Base-by-base conservation (phyloP, 2,329 filamentous ascomycete species). In the Alternaria rosae region DNA sequence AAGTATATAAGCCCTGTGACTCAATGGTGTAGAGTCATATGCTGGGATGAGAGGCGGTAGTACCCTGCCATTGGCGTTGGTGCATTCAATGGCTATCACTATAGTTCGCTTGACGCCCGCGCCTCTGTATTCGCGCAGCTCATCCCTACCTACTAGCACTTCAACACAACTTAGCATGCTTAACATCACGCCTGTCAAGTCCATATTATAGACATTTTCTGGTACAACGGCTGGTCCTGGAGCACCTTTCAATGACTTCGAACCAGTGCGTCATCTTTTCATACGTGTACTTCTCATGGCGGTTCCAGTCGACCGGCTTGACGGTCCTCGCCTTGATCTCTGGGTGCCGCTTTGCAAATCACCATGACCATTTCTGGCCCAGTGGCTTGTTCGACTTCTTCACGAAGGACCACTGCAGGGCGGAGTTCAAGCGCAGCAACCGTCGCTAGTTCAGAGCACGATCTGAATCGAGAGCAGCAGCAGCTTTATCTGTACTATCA, bases 401-500 rank as follows among this genome's bases (percentile, higher is more conserved):
- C n/a, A n/a, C n/a, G n/a, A n/a, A n/a, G n/a, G n/a, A n/a, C n/a
- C n/a, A n/a, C n/a, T n/a, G n/a, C n/a, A n/a, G n/a, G n/a, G n/a
- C n/a, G n/a, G n/a, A n/a, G 66, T 32, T 55, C 68, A 2, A 26
- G 54, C 10, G 21, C 53, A 5, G 28, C 50, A 25, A 25, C n/a
- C 15, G 23, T 41, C 26, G 25, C 17, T 32, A 11, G 25, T 21
- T 35, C 32, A 6, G 25, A 41, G 21, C 32, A 50, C 28, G 43
- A 28, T 41, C 10, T 60, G 9, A 23, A 54, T 15, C 67, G 71
- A 12, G 66, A 71, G 35, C 61, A 59, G 5, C 28, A 70, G 3
- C 30, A 71, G 11, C 65, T 74, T 5, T 51, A 57, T 15, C 70
- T 79, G 8, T 64, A 70, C 15, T 81, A 77, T 56, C 73, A 72